Conservation (phyloP, 1,284 basidiomycete species). For the Neolentinus lepideus region DNA sequence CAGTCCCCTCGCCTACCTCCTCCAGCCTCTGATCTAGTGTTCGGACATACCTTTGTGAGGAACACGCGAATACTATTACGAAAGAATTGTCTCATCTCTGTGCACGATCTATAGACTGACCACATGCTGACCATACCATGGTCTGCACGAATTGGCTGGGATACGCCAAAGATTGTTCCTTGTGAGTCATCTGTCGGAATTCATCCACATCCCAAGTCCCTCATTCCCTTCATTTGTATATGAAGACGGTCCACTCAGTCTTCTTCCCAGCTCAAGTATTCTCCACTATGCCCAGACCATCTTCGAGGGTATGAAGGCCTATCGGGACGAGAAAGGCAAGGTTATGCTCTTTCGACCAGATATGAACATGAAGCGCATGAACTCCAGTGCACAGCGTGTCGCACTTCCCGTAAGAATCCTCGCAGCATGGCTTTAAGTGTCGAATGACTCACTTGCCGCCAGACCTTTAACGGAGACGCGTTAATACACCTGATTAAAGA, state of each 20-base stretch:
- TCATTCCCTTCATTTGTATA: neutral
- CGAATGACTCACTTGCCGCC: slow-evolving; percentile 4
- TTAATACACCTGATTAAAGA: slow-evolving; percentile 85
- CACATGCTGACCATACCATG: slow-evolving; percentile 91
- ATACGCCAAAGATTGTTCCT: slow-evolving; percentile 75
- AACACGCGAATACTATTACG: neutral
- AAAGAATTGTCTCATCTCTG: slow-evolving; percentile 6
- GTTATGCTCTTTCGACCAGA: slow-evolving; percentile 88
- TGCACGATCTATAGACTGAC: slow-evolving; percentile 53
- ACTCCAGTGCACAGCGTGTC: slow-evolving; percentile 65
- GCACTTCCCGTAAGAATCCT: slow-evolving; percentile 62
- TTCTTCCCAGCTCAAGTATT: slow-evolving; percentile 84
- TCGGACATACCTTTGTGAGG: slow-evolving; percentile 68
- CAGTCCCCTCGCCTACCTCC: slow-evolving; percentile 45
- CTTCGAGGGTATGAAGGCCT: slow-evolving; percentile 98
- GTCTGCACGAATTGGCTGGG: slow-evolving; percentile 74
- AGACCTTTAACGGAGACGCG: slow-evolving; percentile 80
- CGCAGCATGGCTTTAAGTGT: neutral
- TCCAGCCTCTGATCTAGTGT: slow-evolving; percentile 46
- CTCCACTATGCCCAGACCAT: slow-evolving; percentile 90
- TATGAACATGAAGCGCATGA: slow-evolving; percentile 90
- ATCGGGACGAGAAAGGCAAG: slow-evolving; percentile 72
- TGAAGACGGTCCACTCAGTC: slow-evolving; percentile 58
- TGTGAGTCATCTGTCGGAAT: slow-evolving; percentile 40
- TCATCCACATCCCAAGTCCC: neutral